Evolutionary conservation across 345 rosid species (phyloP), one percentile per base, ranked within the genome.

Genomic region (Trapa incisa): DNA sequence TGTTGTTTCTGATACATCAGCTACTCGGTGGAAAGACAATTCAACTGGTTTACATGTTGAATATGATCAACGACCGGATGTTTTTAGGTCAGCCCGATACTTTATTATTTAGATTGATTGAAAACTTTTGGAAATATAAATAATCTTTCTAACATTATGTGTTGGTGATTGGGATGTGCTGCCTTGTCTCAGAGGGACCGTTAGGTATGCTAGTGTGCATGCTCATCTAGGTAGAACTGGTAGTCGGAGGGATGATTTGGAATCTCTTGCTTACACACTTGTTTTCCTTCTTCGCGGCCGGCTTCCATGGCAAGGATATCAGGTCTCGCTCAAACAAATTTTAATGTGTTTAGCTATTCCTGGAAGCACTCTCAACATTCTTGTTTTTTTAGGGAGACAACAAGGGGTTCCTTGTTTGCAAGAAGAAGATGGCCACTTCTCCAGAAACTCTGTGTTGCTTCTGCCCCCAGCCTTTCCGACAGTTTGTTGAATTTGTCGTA

Each of bases 201-300:
- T 93, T 65, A 85, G 98, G 38, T 93, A 93, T 81, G 97, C 98
- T 66, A 93, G 98, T 75, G 98, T 84, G 2, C 98, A 93, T 84
- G 90, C 98, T 72, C 98, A 93, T 81, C 96, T 93, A 68, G 98
- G 98, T 67, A 84, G 98, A 80, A 88, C 96, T 64, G 89, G 94
- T 67, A 93, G 98, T 78, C 72, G 98, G 75, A 88, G 98, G 73
- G 98, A 93, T 80, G 98, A 93, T 79, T 69, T 93, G 56, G 98
- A 93, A 74, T 93, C 98, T 74, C 96, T 93, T 75, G 98, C 98
- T n/a, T 93, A 90, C 83, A 93, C 98, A 41, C 94, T 93, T 70
- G 75, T 93, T 82, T 93, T 93, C 75, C 98, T 93, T 80, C 89
- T 90, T 16, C 96, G 96, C 74, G 94, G 98, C 29, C 85, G 97